A percentile compares a stretch with the other conserved stretches of the same genome.
phyloP scores from a whole-genome alignment of 2,329 filamentous ascomycete species.

The Apiospora aurea region DNA sequence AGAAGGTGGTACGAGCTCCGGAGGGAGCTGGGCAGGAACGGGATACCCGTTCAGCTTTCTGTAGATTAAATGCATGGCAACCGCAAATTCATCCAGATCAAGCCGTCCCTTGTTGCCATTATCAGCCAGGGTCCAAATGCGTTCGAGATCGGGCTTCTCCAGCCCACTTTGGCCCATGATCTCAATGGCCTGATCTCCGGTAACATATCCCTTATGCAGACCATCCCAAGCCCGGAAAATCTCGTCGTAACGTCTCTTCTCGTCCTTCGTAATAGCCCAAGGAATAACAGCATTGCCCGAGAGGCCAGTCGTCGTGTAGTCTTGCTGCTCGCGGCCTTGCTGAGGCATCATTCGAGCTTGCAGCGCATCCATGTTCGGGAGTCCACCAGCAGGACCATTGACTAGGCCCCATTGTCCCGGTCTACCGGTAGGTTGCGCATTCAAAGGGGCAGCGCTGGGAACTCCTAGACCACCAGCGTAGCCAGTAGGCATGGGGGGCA shows the following conservation, averaged over 20 bases:
- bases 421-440: slow-evolving; percentile 90
- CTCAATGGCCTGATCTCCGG: slow-evolving; percentile 91
- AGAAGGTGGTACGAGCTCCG: slow-evolving; percentile 93
- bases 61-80: slow-evolving; percentile 99
- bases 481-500: slow-evolving; percentile 79
- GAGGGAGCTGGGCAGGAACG: slow-evolving; percentile 83
- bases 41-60: slow-evolving; percentile 96
- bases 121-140: slow-evolving; percentile 94
- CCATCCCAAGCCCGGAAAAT: slow-evolving; percentile 98
- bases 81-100: slow-evolving; percentile 96
- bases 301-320: slow-evolving; percentile 84
- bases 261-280: slow-evolving; percentile 98
- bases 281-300: slow-evolving; percentile 95
- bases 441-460: slow-evolving; percentile 64
- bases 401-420: slow-evolving; percentile 99
- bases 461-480: slow-evolving; percentile 72
- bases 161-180: slow-evolving; percentile 97
- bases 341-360: slow-evolving; percentile 98
- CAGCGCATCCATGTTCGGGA: slow-evolving; percentile 93
- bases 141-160: slow-evolving; percentile 87
- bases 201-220: slow-evolving; percentile 89
- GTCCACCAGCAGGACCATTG: slow-evolving; percentile 85
- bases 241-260: slow-evolving; percentile 95
- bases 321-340: slow-evolving; percentile 82
- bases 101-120: slow-evolving; percentile 92